Evolutionary conservation across 768 basidiomycete species (phyloP).

Genomic region (Boletus vinaceobasis): DNA sequence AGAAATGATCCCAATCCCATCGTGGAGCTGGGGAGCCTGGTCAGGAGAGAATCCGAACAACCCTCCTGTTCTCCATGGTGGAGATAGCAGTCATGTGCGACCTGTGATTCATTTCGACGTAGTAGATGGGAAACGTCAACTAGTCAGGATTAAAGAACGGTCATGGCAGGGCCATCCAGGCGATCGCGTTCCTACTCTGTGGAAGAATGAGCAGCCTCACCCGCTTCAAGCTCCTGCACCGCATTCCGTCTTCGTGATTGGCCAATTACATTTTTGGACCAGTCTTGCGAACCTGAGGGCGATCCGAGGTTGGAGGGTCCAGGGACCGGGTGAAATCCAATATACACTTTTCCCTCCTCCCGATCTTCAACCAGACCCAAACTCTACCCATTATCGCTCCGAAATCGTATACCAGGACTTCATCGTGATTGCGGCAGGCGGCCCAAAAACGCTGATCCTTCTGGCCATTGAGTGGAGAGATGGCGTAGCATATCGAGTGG

Average conservation of each 20-base stretch:
- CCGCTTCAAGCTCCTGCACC: background rate
- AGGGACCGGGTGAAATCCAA: background rate
- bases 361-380: background rate
- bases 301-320: background rate
- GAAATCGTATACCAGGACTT: conserved; percentile 12
- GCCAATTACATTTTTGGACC: conserved; percentile 17
- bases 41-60: background rate
- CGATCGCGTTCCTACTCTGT: background rate
- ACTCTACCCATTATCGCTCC: background rate
- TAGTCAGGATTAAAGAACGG: conserved; percentile 1
- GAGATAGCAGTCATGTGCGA: background rate
- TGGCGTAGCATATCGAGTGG: conserved; percentile 14
- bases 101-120: conserved; percentile 8
- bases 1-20: conserved; percentile 9
- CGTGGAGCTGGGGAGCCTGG: conserved; percentile 19
- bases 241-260: background rate
- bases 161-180: background rate
- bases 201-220: background rate
- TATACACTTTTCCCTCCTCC: background rate
- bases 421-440: conserved; percentile 6
- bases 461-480: conserved; percentile 16
- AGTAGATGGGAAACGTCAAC: background rate
- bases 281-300: conserved; percentile 1
- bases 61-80: background rate
- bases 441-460: background rate